A percentile compares a stretch with the other conserved stretches of the same genome.
phyloP scores from a whole-genome alignment of 805 yeast genomes.

The Blastobotrys mokoenaii region DNA sequence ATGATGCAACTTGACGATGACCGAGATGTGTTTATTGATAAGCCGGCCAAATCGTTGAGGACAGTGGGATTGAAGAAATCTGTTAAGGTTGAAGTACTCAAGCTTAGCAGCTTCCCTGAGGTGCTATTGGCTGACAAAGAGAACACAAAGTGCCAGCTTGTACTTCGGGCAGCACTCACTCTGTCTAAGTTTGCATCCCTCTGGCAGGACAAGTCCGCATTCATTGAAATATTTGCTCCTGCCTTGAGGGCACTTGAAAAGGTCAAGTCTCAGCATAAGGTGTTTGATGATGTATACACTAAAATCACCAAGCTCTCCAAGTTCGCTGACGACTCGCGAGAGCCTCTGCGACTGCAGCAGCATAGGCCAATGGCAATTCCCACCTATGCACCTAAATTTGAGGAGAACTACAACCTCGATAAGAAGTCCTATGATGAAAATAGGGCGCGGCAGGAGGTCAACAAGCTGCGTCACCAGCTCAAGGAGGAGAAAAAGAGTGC shows the following conservation, averaged over 20 bases:
- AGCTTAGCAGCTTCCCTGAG: not conserved
- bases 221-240: slow-evolving; percentile 49
- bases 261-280: not conserved
- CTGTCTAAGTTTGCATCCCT: slow-evolving; percentile 16
- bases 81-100: not conserved
- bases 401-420: slow-evolving; percentile 93
- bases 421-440: slow-evolving; percentile 85
- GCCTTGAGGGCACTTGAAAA: slow-evolving; percentile 26
- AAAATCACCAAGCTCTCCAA: slow-evolving; percentile 43
- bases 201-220: slow-evolving; percentile 59
- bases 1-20: not conserved
- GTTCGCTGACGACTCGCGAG: slow-evolving; percentile 42
- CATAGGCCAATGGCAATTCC: slow-evolving; percentile 82
- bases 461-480: slow-evolving; percentile 72
- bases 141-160: not conserved
- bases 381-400: slow-evolving; percentile 82
- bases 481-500: slow-evolving; percentile 89
- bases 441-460: slow-evolving; percentile 69
- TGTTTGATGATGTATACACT: slow-evolving; percentile 13
- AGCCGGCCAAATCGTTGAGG: not conserved
- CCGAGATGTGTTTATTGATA: too few species aligned
- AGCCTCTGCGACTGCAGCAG: slow-evolving; percentile 70
- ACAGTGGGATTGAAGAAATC: not conserved
- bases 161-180: not conserved
- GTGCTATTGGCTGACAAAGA: not conserved